phyloP scores from a whole-genome alignment of 2,329 filamentous ascomycete species.

The Mycosphaerella arachidis region DNA sequence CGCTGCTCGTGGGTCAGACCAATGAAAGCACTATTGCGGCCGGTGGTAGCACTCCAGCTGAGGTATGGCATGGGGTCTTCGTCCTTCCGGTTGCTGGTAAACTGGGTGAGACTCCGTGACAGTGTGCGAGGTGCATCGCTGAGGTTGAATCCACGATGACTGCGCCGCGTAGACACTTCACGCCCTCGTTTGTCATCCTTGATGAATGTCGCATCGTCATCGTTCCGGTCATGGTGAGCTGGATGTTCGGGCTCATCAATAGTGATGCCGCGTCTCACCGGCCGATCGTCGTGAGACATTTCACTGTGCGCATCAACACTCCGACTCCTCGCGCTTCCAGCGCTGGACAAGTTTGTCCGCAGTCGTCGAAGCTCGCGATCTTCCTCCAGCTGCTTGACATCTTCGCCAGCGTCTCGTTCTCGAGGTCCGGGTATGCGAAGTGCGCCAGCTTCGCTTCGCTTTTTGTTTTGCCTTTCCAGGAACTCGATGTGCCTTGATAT shows the following conservation, averaged over 20 bases:
- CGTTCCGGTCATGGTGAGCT: slow-evolving; percentile 22
- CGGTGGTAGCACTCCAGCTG: slow-evolving; percentile 88
- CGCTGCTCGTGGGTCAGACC: slow-evolving; percentile 85
- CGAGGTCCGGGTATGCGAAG: slow-evolving; percentile 86
- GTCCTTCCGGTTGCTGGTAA: slow-evolving; percentile 50
- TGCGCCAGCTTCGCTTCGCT: slow-evolving; percentile 58
- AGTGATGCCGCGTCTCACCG: slow-evolving; percentile 45
- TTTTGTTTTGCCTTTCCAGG: slow-evolving; percentile 73
- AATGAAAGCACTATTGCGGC: slow-evolving; percentile 87
- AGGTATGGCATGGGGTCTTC: slow-evolving; percentile 74
- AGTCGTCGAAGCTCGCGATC: slow-evolving; percentile 35
- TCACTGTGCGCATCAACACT: slow-evolving; percentile 18
- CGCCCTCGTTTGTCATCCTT: slow-evolving; percentile 7
- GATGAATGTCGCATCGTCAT: slow-evolving; percentile 16
- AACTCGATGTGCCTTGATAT: slow-evolving; percentile 76
- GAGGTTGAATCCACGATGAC: slow-evolving; percentile 8
- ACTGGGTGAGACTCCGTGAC: slow-evolving; percentile 53
- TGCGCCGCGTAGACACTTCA: slow-evolving; percentile 3
- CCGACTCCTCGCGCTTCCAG: slow-evolving; percentile 3
- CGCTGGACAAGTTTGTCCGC: slow-evolving; percentile 19
- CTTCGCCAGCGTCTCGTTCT: slow-evolving; percentile 78
- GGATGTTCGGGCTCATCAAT: slow-evolving; percentile 60
- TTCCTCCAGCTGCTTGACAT: slow-evolving; percentile 58
- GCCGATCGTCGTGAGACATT: slow-evolving; percentile 5
- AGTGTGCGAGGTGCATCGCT: slow-evolving; percentile 21